Evolutionary conservation across 2,329 filamentous ascomycete genomes (phyloP), one percentile per base, ranked within the genome.

Genomic region (Claviceps purpurea): DNA sequence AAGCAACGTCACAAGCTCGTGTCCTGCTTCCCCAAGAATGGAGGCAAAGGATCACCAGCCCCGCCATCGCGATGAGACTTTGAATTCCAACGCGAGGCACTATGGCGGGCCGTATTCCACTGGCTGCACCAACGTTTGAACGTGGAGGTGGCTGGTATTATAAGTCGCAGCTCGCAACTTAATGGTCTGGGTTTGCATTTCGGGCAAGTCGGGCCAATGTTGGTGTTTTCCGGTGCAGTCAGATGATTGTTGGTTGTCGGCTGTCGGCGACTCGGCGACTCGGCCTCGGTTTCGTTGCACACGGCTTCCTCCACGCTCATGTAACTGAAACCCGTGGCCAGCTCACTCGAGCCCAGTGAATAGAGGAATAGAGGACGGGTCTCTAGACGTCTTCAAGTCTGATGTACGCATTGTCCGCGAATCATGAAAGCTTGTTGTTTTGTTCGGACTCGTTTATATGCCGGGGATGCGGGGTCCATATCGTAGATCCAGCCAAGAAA

Each of bases 31-130:
- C 39, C 48, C 24, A 13, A 39, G 38, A 24, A 44, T 16, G 47
- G 38, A 51, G 45, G 46, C 50, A 18, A 26, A 24, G 20, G 22
- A 20, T 8, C n/a, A 13, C 50, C 55, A 59, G 49, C 58, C 58
- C 54, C 57, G 52, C 53, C 37, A 47, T 54, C 49, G 52, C 46
- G 50, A 50, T 51, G 51, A 58, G 55, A 59, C 59, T 46, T 50
- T 26, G 53, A 56, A 62, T 61, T 62, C 60, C 60, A 62, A 54
- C 41, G 54, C 45, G 53, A 54, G 52, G 58, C 47, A 46, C 51
- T 51, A 54, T 16, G 20, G 22, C 51, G 50, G 45, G 41, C 47
- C 26, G 14, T 14, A 24, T 37, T 47, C 45, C 30, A 37, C 38
- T 22, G 46, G 1, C 42, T 44, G 41, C 34, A 44, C 18, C 14